These are phyloP conservation scores for Alternaria angustiovoidea DNA, from an alignment of 2,329 filamentous ascomycete species.

Conservation along the genomic window DNA sequence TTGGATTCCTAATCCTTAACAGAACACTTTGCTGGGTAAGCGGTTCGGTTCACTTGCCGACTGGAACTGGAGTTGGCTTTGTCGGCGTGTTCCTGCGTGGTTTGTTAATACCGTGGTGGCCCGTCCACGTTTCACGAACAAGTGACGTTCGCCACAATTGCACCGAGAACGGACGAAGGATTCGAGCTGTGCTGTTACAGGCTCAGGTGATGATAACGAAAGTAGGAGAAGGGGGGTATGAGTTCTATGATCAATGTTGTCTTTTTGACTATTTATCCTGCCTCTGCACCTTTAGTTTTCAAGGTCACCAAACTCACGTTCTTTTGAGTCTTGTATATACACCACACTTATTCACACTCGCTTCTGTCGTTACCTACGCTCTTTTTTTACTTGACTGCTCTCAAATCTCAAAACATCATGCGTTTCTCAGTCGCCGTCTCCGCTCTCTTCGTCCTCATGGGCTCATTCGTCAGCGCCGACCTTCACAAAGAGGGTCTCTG, in stretches of 20 bases:
- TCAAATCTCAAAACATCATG: constrained; percentile 22
- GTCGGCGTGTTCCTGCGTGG: not conserved
- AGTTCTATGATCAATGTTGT: not conserved
- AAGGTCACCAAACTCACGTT: not conserved
- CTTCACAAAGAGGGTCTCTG: constrained; percentile 35
- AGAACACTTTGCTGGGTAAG: not conserved
- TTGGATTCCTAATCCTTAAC: not conserved
- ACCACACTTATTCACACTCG: not conserved
- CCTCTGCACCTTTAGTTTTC: not conserved
- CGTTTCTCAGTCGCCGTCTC: constrained; percentile 26
- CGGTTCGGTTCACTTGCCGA: not conserved
- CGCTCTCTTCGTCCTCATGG: constrained; percentile 17
- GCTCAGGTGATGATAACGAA: not conserved
- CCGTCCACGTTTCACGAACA: not conserved
- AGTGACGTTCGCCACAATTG: not conserved
- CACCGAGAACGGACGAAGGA: constrained; percentile 1
- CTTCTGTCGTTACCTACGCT: not conserved
- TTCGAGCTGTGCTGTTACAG: not conserved
- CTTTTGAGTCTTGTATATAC: constrained; percentile 10
- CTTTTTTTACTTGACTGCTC: not conserved
- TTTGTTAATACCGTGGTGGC: not conserved
- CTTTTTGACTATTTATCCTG: not conserved
- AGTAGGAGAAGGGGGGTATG: not conserved
- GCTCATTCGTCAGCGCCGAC: constrained; percentile 28
- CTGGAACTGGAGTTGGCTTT: not conserved